A percentile compares a stretch with the other conserved stretches of the same genome.
Conservation (phyloP, 1,139 yeast species). For the Candida neerlandica region DNA sequence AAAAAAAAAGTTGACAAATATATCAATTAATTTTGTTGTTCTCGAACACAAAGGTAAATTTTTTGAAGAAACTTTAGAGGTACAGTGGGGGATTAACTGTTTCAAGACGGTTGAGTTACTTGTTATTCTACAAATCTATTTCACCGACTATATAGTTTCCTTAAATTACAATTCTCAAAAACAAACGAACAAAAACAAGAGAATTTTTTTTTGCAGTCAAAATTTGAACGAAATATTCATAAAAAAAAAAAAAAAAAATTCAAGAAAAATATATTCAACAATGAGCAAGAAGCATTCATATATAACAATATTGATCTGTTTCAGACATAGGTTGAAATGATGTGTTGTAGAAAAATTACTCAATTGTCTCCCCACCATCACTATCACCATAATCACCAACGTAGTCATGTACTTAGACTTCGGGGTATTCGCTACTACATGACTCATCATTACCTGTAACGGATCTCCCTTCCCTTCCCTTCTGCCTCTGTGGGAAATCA, state of each 20-base stretch:
- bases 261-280: background rate
- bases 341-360: too few species aligned
- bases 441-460: background rate
- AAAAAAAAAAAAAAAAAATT: background rate
- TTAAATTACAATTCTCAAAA: background rate
- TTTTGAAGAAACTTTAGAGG: constrained; percentile 7
- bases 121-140: constrained; percentile 5
- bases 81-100: background rate
- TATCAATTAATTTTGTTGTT: background rate
- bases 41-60: background rate
- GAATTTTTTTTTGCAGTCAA: constrained; percentile 1
- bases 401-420: too few species aligned
- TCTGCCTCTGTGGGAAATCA: background rate
- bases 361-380: too few species aligned
- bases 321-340: too few species aligned
- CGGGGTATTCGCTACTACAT: background rate
- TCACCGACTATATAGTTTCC: background rate
- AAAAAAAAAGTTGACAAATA: background rate
- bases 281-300: too few species aligned
- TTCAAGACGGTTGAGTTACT: background rate
- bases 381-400: too few species aligned
- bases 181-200: background rate
- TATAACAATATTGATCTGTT: too few species aligned
- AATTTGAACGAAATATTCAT: background rate
- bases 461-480: background rate